These are phyloP conservation scores for Fusarium algeriense DNA, from an alignment of 2,329 filamentous ascomycete genomes.

Conservation along the genomic window DNA sequence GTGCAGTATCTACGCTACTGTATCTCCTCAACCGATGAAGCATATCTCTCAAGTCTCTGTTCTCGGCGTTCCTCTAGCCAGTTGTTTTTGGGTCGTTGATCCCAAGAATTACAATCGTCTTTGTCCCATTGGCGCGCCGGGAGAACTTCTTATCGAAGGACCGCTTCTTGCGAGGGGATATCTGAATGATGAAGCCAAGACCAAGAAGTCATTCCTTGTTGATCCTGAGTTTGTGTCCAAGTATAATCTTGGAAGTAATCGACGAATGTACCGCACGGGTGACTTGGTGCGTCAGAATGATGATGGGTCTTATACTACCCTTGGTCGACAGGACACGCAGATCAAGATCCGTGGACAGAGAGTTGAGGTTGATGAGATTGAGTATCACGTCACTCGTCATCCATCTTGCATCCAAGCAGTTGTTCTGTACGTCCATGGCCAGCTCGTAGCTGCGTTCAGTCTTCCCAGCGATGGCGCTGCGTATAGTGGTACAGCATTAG, in stretches of 20 bases:
- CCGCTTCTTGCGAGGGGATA: conserved; percentile 13
- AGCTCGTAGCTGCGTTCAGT: background rate
- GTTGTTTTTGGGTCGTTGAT: conserved; percentile 14
- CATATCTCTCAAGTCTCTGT: conserved; percentile 2
- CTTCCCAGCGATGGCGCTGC: background rate
- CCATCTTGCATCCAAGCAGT: background rate
- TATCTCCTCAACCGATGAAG: background rate
- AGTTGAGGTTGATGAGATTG: conserved; percentile 6
- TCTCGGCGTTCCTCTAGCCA: background rate
- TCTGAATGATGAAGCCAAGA: conserved; percentile 4
- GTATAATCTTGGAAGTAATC: background rate
- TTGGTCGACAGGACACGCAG: conserved; percentile 3
- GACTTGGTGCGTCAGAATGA: conserved; percentile 11
- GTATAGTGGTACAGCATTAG: background rate
- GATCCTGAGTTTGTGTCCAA: background rate
- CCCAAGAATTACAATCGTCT: background rate
- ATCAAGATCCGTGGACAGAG: conserved; percentile 13
- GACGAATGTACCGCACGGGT: conserved; percentile 1
- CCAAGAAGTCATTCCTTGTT: background rate
- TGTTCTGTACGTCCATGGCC: background rate
- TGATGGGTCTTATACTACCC: conserved; percentile 2
- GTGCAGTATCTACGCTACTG: conserved; percentile 6
- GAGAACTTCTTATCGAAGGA: conserved; percentile 11
- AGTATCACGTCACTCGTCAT: conserved; percentile 1
- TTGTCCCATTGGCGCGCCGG: background rate